These are phyloP conservation scores for Vaccinium vitisidaea DNA, from an alignment of 148 eudicot species.

Conservation along the genomic window DNA sequence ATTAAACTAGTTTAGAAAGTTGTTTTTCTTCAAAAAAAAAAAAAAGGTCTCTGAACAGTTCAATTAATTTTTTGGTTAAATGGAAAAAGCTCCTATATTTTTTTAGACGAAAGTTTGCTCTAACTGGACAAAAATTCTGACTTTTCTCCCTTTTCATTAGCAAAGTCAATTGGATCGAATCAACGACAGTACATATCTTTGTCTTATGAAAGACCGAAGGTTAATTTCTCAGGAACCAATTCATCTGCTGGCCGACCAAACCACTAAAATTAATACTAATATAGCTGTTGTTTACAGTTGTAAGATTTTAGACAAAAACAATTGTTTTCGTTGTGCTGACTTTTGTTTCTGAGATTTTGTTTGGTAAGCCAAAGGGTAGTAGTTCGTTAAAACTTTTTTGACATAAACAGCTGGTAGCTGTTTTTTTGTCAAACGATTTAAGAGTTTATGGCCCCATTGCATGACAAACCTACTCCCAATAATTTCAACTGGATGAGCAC, in stretches of 20 bases:
- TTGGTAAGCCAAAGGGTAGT: constrained; percentile 23
- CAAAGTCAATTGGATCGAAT: no score
- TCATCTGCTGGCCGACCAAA: constrained; percentile 3
- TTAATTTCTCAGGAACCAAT: background rate
- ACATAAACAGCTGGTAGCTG: constrained; percentile 17
- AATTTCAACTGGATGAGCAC: background rate
- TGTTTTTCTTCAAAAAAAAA: no score
- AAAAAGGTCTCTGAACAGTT: no score
- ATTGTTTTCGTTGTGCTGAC: constrained; percentile 6
- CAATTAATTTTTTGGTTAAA: no score
- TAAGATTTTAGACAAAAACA: background rate
- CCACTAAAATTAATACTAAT: background rate
- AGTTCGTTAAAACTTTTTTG: constrained; percentile 33
- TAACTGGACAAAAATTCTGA: no score
- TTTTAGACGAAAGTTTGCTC: no score
- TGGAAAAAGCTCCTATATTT: no score
- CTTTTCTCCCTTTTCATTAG: no score
- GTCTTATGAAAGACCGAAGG: no score
- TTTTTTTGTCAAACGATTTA: constrained; percentile 22
- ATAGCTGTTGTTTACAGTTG: constrained; percentile 11
- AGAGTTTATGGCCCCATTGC: constrained; percentile 13
- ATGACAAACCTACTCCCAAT: background rate
- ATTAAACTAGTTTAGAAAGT: no score
- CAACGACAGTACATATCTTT: no score
- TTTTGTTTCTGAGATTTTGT: constrained; percentile 17